phyloP scores from a whole-genome alignment of 192 early-diverging fungal genomes.

The Linnemannia hyalina region DNA sequence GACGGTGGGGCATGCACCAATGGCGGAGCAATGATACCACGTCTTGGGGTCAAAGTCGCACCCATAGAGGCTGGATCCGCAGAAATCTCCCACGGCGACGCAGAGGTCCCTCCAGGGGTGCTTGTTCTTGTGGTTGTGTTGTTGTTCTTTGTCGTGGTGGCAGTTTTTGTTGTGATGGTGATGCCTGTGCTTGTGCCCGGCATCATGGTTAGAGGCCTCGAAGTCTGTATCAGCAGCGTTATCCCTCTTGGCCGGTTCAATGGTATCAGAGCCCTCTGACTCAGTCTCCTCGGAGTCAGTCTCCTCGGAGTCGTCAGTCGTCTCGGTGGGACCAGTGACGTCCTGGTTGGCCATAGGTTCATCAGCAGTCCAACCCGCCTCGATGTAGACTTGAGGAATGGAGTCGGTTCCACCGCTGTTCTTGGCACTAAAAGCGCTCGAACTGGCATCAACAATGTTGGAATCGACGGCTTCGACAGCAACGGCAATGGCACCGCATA shows the following conservation, averaged over 20 bases:
- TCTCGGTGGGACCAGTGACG: background rate
- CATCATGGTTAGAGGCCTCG: background rate
- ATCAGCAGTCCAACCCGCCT: background rate
- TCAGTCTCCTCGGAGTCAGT: background rate
- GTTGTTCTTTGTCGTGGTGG: background rate
- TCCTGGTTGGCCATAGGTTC: background rate
- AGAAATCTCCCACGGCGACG: slow-evolving; percentile 16
- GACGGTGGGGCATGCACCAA: background rate
- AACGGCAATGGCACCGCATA: background rate
- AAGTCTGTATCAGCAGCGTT: background rate
- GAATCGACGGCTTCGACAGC: background rate
- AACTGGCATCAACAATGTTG: background rate
- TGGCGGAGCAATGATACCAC: background rate
- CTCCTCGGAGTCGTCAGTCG: background rate
- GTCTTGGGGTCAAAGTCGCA: background rate
- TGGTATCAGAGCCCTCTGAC: background rate
- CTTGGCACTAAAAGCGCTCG: background rate
- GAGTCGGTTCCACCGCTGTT: background rate
- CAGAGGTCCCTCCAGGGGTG: slow-evolving; percentile 13
- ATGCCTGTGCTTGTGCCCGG: background rate
- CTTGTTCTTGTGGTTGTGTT: background rate
- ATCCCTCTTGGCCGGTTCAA: background rate
- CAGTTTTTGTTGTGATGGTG: background rate
- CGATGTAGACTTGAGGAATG: background rate
- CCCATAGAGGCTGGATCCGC: slow-evolving; percentile 4